Base-by-base conservation (phyloP, 2,329 filamentous ascomycete species). In the Rhynchosporium agropyri region DNA sequence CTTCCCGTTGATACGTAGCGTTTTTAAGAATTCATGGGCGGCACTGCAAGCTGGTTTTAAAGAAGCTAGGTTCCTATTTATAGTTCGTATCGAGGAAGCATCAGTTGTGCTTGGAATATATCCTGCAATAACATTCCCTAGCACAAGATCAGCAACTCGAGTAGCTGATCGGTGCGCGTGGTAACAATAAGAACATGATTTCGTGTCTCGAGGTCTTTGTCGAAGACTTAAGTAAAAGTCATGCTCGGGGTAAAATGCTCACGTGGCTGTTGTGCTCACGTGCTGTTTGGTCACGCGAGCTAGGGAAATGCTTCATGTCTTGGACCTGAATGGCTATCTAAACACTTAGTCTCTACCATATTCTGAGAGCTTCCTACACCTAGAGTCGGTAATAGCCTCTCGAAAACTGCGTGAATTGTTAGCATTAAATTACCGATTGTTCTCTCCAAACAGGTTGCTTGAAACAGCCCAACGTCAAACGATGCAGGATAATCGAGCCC, bases 251-350 rank as follows among this genome's bases (percentile, higher is more conserved):
- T 38, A n/a, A 15, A 7, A 1, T 3, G 33, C 20, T 54, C 50
- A 54, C 33, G 50, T 54, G 50, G 26, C 13, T 4, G 12, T 2
- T 8, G 20, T 28, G n/a, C 12, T 12, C 53, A 56, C 53, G 53
- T 56, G 53, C 40, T 5, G 13, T 20, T 4, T 13, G 26, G 12
- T 56, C 53, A 56, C 53, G 53, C 38, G 53, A 29, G 45, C 12
- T n/a, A 5, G 8, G 2, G 6, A 3, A 15, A 3, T 42, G n/a
- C 48, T 36, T 51, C 48, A 31, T 56, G 53, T 56, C 53, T 56
- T 15, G 45, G 28, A 43, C 40, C 5, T 5, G 13, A 9, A 31
- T 29, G 31, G 12, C 40, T 45, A 56, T 42, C 10, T 31, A 43
- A 31, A 38, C 3, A 20, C 12, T 2, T 1, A 20, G 9, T 13